Base-by-base conservation (phyloP, 257 asterid species). In the Solanum appendiculatum region DNA sequence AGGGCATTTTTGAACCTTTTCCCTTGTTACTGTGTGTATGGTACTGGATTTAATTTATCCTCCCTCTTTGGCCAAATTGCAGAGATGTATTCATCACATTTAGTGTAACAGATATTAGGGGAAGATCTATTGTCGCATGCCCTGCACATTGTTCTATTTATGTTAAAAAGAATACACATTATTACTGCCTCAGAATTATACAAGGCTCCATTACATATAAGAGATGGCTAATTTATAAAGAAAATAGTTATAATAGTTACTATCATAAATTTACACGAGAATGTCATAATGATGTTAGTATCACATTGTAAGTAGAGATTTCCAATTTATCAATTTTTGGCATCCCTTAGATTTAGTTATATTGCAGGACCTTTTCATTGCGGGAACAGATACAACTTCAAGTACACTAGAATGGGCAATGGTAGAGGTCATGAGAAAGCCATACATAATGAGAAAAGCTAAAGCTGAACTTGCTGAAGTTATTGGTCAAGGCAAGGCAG, bases 321-420 rank as follows among this genome's bases (percentile, higher is more conserved):
- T 75, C 48, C 36, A 37, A 37, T 37, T 12, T 12, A 27, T 66
- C 73, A 66, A 37, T 36, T 11, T 77, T 77, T 37, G 29, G 36
- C 44, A 15, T 51, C 15, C 51, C 48, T 18, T 23, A 27, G 3
- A 72, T 48, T n/a, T 13, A 4, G 36, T 25, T 16, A 84, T 60
- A 20, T 58, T 42, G 25, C 88, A 94, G 96, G 98, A 96, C 85
- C 89, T 92, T 9, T 96, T 96, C 37, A 88, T 80, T 1, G 98
- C 96, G 0, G 96, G 98, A 68, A 94, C 97, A 0, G 96, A 94
- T n/a, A 92, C 97, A 11, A 90, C 93, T 1, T 92, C 95, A 11
- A 92, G 85, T 93, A 93, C 98, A 13, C 60, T 94, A 20, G 98
- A 94, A 86, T 96, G 98, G 98, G 96, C 98, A 36, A 93, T 94